A percentile compares a stretch with the other conserved stretches of the same genome.
These are phyloP conservation scores for Choanephora cucurbitarum DNA, from an alignment of 371 early-diverging fungal genomes.

Conservation along the genomic window DNA sequence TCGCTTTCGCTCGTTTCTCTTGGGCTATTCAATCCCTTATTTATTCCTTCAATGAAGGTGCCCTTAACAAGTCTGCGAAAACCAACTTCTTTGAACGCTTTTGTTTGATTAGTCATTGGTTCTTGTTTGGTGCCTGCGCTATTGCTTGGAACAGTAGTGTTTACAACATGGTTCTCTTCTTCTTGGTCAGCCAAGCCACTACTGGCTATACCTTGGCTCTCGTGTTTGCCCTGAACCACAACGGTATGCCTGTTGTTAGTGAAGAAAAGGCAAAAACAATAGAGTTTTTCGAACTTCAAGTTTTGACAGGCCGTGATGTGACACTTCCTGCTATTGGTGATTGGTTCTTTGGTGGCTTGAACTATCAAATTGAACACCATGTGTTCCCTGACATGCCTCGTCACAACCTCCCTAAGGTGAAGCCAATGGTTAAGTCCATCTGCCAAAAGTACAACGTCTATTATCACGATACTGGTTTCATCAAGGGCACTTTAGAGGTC, in stretches of 20 bases:
- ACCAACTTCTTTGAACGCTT: conserved; percentile 61
- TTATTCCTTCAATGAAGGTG: conserved; percentile 61
- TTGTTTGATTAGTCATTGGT: conserved; percentile 70
- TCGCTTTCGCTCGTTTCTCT: conserved; percentile 78
- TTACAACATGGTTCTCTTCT: conserved; percentile 62
- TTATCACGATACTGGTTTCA: conserved; percentile 73
- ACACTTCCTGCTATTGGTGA: conserved; percentile 58
- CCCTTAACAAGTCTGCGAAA: conserved; percentile 51
- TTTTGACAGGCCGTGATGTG: conserved; percentile 84
- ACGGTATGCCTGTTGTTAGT: conserved; percentile 87
- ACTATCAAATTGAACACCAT: conserved; percentile 84
- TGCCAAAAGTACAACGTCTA: conserved; percentile 74
- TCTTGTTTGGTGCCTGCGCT: conserved; percentile 62
- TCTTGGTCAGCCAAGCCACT: conserved; percentile 68
- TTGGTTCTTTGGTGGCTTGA: conserved; percentile 88
- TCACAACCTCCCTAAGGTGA: conserved; percentile 68
- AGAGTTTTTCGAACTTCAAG: conserved; percentile 80
- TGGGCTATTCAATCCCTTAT: conserved; percentile 74
- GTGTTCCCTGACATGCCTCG: conserved; percentile 86
- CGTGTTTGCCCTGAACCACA: conserved; percentile 87
- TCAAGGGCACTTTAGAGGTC: conserved; percentile 76
- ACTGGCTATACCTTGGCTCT: conserved; percentile 81
- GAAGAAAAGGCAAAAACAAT: conserved; percentile 66
- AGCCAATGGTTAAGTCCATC: conserved; percentile 65
- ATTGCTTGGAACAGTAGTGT: conserved; percentile 57